Percentiles rank a stretch among this genome's conserved stretches.
These are phyloP conservation scores for Colletotrichum gigasporum DNA, from an alignment of 2,329 filamentous ascomycete genomes.

Conservation along the genomic window DNA sequence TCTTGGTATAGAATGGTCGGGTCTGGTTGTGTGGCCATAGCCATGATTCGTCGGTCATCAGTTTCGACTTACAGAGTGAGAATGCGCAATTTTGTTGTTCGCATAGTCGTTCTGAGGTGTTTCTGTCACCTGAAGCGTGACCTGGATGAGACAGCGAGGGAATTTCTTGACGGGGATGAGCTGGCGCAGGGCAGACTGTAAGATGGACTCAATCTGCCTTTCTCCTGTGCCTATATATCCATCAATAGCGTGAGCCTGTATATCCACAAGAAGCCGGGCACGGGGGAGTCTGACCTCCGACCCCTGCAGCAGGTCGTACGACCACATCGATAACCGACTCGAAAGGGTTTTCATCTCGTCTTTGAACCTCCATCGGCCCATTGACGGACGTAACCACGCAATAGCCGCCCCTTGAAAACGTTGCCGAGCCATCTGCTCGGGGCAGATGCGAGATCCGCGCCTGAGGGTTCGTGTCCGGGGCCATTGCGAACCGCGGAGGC, in stretches of 20 bases:
- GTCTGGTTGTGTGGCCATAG: conserved; percentile 14
- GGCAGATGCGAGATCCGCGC: conserved; percentile 68
- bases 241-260: conserved; percentile 35
- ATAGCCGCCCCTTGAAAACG: conserved; percentile 79
- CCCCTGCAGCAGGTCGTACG: conserved; percentile 84
- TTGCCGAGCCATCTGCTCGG: conserved; percentile 82
- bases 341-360: conserved; percentile 90
- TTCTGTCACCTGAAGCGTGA: conserved; percentile 80
- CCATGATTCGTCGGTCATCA: neutral
- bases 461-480: conserved; percentile 52
- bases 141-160: conserved; percentile 80
- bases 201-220: conserved; percentile 81
- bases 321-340: conserved; percentile 92
- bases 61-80: conserved; percentile 63
- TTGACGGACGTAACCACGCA: conserved; percentile 88
- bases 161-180: conserved; percentile 80
- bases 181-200: conserved; percentile 77
- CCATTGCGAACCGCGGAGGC: neutral
- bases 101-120: conserved; percentile 74
- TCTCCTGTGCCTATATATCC: conserved; percentile 70
- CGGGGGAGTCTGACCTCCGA: conserved; percentile 70
- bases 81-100: conserved; percentile 67
- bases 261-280: conserved; percentile 9
- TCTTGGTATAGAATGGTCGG: conserved; percentile 19
- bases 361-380: conserved; percentile 88